Percentiles rank a stretch among this genome's conserved stretches.
Evolutionary conservation across 1,139 yeast genomes (phyloP).

Genomic region (Hansenula sp.): DNA sequence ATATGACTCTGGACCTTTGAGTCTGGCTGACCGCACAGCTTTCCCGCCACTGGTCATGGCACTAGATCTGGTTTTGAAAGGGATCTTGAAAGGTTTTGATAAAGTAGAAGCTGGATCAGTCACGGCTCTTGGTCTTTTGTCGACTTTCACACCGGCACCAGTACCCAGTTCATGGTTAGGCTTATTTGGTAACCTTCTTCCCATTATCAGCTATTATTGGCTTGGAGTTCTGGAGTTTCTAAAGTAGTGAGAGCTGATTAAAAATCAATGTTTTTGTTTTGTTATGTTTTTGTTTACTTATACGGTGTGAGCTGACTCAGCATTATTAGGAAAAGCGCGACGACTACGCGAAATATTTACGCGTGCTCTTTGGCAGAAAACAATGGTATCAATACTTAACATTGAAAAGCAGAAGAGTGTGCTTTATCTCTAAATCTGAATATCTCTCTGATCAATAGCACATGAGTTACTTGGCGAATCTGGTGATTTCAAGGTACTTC

Average conservation of each 20-base stretch:
- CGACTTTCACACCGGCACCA: constrained; percentile 34
- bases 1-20: constrained; percentile 32
- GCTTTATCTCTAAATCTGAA: too few relatives aligned
- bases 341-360: not conserved
- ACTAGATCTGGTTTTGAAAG: constrained; percentile 28
- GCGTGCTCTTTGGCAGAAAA: too few relatives aligned
- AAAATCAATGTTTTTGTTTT: not conserved
- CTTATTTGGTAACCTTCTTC: constrained; percentile 24
- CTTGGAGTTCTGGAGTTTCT: not conserved
- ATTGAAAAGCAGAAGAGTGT: too few relatives aligned
- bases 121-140: constrained; percentile 29
- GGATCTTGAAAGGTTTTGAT: constrained; percentile 45
- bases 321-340: not conserved
- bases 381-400: too few relatives aligned
- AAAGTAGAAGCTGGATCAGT: constrained; percentile 31
- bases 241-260: too few relatives aligned
- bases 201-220: constrained; percentile 6
- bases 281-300: not conserved
- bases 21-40: constrained; percentile 28
- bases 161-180: constrained; percentile 32
- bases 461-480: too few relatives aligned
- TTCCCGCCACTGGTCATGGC: constrained; percentile 17
- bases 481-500: too few relatives aligned
- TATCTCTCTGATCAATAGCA: too few relatives aligned
- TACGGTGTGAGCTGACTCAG: not conserved